Conservation (phyloP, 208 protist genomes). For the Acanthamoeba lenticulata region DNA sequence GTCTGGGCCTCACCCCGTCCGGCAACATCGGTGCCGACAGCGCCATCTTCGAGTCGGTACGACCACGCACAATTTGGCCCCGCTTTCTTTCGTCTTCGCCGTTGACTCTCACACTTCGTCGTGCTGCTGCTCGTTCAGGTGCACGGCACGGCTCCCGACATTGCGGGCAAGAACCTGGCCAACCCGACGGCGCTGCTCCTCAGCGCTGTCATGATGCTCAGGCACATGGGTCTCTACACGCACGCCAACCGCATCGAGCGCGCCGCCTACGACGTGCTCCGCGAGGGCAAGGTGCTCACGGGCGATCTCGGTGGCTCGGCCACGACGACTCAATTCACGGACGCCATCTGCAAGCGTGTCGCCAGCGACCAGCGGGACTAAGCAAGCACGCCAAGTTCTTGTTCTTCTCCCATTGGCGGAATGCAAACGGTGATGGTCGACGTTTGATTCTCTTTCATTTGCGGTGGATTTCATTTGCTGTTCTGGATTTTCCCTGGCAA, state of each 20-base stretch:
- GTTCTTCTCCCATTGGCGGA: too few species aligned
- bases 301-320: not conserved
- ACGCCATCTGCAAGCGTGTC: not conserved
- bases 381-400: too few species aligned
- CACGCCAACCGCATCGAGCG: conserved; percentile 32
- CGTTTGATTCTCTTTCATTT: too few species aligned
- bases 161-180: conserved; percentile 75
- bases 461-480: too few species aligned
- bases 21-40: not conserved
- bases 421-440: too few species aligned
- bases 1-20: conserved; percentile 77
- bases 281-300: conserved; percentile 41
- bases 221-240: conserved; percentile 54
- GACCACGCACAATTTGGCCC: not conserved
- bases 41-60: not conserved
- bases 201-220: conserved; percentile 49
- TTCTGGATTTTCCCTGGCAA: too few species aligned
- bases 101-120: too few species aligned
- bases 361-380: not conserved
- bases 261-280: conserved; percentile 32
- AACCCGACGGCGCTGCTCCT: conserved; percentile 81
- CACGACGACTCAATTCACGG: not conserved
- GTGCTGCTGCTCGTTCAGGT: too few species aligned
- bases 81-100: too few species aligned
- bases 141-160: conserved; percentile 78